Conservation (phyloP, 371 early-diverging fungal species). For the Dentiscutata heterogama region DNA sequence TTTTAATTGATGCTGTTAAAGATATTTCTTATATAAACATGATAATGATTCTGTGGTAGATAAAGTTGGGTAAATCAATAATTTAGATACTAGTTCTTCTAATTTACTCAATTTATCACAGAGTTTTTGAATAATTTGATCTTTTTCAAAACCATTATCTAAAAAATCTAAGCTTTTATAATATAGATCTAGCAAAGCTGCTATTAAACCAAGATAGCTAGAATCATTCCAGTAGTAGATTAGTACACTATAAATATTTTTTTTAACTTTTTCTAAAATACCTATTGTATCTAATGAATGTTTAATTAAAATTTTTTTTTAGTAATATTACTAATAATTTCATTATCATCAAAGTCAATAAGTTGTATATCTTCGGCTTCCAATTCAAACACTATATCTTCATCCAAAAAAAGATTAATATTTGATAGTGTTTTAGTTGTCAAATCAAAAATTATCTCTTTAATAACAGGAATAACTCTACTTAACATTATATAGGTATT, state of each 20-base stretch:
- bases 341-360: background rate
- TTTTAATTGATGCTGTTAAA: background rate
- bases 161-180: constrained; percentile 26
- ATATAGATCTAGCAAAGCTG: background rate
- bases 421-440: background rate
- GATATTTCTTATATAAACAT: background rate
- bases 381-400: background rate
- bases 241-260: background rate
- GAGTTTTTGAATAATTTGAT: constrained; percentile 10
- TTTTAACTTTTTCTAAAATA: background rate
- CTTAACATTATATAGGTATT: constrained; percentile 21
- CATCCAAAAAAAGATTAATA: background rate
- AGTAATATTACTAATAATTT: background rate
- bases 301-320: constrained; percentile 20
- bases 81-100: background rate
- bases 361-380: background rate
- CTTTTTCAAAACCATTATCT: background rate
- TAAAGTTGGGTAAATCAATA: background rate
- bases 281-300: background rate
- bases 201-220: constrained; percentile 4
- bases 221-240: no score
- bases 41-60: background rate
- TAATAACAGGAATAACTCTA: background rate
- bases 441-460: background rate
- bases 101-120: background rate